Evolutionary conservation across 768 basidiomycete species (phyloP), one percentile per base, ranked within the genome.

Genomic region (Lanmaoa rubissima): DNA sequence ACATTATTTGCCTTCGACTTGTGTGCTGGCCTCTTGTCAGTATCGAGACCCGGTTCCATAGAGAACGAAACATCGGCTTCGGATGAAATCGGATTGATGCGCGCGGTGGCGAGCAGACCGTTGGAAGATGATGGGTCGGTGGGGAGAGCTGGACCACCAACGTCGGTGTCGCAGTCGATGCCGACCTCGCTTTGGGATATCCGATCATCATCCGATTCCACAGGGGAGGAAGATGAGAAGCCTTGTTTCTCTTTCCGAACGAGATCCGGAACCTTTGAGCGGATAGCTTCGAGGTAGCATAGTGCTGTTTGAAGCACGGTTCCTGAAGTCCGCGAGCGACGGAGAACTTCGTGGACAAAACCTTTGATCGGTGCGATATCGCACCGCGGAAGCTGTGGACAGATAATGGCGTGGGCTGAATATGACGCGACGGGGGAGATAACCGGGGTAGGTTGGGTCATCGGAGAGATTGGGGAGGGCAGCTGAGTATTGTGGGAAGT

Each of bases 301-400:
- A 93, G 74, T 0, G 94, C 93, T 0, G 92, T 90, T 68, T 95
- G 92, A 9, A 96, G 79, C 4, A 93, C 90, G 43, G 81, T 83
- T 42, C 87, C 89, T 5, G 90, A 89, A 0, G 92, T 94, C 46
- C 90, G 82, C 13, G 91, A 94, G 38, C 94, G 87, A 50, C 90
- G 82, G 14, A 96, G 79, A 9, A 94, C 89, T 73, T 96, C 92
- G 67, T 92, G 88, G 31, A 96, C 90, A 64, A 96, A 96, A 5
- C 80, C 78, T 61, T 82, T 86, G 60, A 92, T 80, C 9, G 88
- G 86, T 9, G 83, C 74, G 17, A 83, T 67, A 46, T 78, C 76
- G 59, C 67, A 63, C 12, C 53, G 65, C 14, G 64, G 60, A 31
- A 44, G 42, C 31, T 59, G 67, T 32, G 60, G 43, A 47, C 14